These are phyloP conservation scores for Phaeophleospora eucalypticola DNA, from an alignment of 2,329 filamentous ascomycete species.

Conservation along the genomic window DNA sequence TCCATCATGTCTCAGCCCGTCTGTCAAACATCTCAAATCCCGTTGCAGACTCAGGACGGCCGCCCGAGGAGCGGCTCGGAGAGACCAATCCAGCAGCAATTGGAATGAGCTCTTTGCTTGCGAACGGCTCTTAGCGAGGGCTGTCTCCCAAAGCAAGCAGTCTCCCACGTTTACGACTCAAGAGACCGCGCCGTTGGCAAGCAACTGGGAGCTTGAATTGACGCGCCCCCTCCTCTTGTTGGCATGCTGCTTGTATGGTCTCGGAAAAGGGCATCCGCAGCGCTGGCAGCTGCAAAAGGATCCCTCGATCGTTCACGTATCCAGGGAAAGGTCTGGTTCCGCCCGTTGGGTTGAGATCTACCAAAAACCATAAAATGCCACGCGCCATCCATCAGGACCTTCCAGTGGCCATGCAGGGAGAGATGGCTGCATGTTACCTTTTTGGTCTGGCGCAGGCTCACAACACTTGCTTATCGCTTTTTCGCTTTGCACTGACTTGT, in stretches of 20 bases:
- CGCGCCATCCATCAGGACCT: too few relatives aligned
- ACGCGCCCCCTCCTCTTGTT: too few relatives aligned
- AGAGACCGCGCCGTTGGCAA: neutral
- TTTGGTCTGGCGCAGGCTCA: too few relatives aligned
- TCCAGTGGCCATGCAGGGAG: too few relatives aligned
- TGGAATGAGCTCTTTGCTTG: neutral
- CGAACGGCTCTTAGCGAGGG: neutral
- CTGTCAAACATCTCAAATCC: conserved; percentile 10
- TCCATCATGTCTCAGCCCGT: conserved; percentile 7
- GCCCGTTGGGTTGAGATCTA: too few relatives aligned
- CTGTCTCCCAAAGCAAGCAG: neutral
- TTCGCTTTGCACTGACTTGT: neutral
- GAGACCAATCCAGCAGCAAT: neutral
- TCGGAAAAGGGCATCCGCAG: neutral
- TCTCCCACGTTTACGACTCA: neutral
- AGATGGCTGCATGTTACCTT: too few relatives aligned
- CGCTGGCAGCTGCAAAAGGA: neutral
- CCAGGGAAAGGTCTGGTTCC: too few relatives aligned
- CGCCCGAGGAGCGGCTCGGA: conserved; percentile 12
- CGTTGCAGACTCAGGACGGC: conserved; percentile 15
- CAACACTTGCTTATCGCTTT: neutral
- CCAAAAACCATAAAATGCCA: too few relatives aligned
- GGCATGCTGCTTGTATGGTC: too few relatives aligned
- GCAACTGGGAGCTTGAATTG: neutral
- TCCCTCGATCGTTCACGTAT: too few relatives aligned